These are phyloP conservation scores for Penicillium sp. DNA, from an alignment of 2,329 filamentous ascomycete genomes.

Conservation along the genomic window DNA sequence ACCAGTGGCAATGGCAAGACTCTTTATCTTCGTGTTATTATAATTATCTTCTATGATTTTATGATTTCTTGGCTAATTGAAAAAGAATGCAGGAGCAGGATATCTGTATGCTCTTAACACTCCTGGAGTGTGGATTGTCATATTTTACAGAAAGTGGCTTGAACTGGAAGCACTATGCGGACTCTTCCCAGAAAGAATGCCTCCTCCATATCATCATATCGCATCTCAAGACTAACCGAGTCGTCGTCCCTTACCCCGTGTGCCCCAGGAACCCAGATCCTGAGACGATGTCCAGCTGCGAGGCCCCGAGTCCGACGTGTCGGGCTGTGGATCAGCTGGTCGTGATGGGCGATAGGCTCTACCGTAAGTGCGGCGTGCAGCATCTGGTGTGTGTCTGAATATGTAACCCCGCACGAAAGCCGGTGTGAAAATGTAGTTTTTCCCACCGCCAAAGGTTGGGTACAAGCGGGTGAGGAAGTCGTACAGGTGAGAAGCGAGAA, in stretches of 20 bases:
- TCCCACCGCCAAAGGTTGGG: constrained; percentile 80
- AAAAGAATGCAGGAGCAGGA: too few species aligned
- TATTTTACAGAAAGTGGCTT: not conserved
- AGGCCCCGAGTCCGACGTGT: constrained; percentile 2
- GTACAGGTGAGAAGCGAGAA: constrained; percentile 81
- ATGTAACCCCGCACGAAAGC: constrained; percentile 64
- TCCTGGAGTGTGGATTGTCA: not conserved
- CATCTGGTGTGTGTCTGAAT: constrained; percentile 42
- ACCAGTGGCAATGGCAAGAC: not conserved
- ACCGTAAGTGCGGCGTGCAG: constrained; percentile 55
- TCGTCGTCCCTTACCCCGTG: constrained; percentile 39
- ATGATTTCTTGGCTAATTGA: not conserved
- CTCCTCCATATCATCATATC: not conserved
- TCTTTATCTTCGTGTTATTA: not conserved
- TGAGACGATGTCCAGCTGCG: constrained; percentile 31
- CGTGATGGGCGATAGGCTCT: constrained; percentile 50
- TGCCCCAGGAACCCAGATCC: constrained; percentile 30
- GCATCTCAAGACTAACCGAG: constrained; percentile 28
- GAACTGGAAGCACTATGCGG: not conserved
- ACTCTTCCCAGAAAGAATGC: too few species aligned
- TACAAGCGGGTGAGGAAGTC: constrained; percentile 86
- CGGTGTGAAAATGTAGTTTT: constrained; percentile 71
- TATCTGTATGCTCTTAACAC: not conserved
- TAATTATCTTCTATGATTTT: not conserved
- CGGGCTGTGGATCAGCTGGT: constrained; percentile 5